Base-by-base conservation (phyloP, 495 filamentous ascomycete species). In the Tuber magnatum region DNA sequence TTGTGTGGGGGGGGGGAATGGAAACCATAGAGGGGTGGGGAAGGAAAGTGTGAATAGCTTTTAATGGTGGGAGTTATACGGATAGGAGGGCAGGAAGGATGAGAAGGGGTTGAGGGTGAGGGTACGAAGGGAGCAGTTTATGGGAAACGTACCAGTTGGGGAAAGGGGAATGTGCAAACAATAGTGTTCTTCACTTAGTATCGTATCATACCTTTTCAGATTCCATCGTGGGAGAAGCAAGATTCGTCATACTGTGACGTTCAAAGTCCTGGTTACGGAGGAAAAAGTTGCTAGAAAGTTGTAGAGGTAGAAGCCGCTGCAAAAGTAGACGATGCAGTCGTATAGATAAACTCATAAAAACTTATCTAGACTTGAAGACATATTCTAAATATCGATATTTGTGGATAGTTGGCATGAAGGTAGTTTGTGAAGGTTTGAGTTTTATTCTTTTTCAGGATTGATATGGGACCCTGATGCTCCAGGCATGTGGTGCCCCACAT, bases 231-330 rank as follows among this genome's bases (percentile, higher is more conserved):
- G 56, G 56, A 65, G 56, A 65, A 65, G 56, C 28, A 65, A 35
- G 56, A 65, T 65, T 65, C 56, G 56, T 65, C 56, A 65, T 65
- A 35, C 56, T 65, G 14, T 35, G 56, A 65, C 56, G 56, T 65
- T 20, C 56, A 65, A 65, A 35, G 56, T 35, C 56, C 56, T 65
- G 56, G 12, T 35, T 65, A 18, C 56, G 56, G 12, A 65, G 56
- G 14, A 65, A 65, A 35, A 35, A 65, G 18, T 65, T 65, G 28
- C 56, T 65, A 35, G 56, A 65, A 65, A 65, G 18, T 65, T 20
- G 28, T 20, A 65, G 28, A 35, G 56, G 56, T 35, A 18, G 56
- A 32, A 35, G 56, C 56, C 56, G 56, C 28, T 32, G 56, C 18
- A 12, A 35, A 18, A 65, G 56, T 65, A 65, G 56, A 65, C 56